Percentiles rank a stretch among this genome's conserved stretches.
Evolutionary conservation across 345 rosid species (phyloP).

Genomic region (Xanthoceras sorbifolium): DNA sequence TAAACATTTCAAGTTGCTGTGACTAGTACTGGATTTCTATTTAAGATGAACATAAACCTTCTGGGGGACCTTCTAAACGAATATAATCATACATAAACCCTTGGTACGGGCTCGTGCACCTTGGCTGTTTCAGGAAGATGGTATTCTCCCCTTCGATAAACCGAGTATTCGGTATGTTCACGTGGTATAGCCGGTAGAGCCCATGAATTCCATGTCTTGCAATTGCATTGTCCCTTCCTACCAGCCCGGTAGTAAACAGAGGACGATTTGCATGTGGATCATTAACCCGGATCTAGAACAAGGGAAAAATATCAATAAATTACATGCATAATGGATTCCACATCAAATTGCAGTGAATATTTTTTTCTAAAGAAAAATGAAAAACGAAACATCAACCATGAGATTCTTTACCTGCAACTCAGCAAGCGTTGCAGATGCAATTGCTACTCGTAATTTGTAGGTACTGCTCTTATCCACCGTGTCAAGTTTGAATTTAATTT

Average conservation of each 20-base stretch:
- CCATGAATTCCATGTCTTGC: constrained; percentile 93
- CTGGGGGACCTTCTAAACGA: constrained; percentile 73
- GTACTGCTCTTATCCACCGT: constrained; percentile 34
- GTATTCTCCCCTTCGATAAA: constrained; percentile 72
- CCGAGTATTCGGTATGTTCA: constrained; percentile 55
- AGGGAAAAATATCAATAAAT: background rate
- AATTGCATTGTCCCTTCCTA: constrained; percentile 91
- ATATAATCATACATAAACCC: constrained; percentile 90
- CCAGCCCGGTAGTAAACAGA: constrained; percentile 72
- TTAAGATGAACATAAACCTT: constrained; percentile 10
- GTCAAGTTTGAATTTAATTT: constrained; percentile 63
- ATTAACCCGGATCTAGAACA: constrained; percentile 65
- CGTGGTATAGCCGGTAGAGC: constrained; percentile 59
- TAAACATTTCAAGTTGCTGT: background rate
- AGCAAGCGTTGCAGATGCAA: constrained; percentile 82
- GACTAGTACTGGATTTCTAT: background rate
- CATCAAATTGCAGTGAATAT: background rate
- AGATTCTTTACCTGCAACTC: constrained; percentile 66
- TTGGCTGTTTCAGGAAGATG: constrained; percentile 73
- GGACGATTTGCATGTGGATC: constrained; percentile 60
- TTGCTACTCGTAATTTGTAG: constrained; percentile 69
- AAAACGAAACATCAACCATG: background rate
- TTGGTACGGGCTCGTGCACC: constrained; percentile 62
- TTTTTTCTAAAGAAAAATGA: background rate
- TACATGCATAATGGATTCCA: background rate